Conservation (phyloP, 768 basidiomycete genomes). For the Termitomyces sp. region DNA sequence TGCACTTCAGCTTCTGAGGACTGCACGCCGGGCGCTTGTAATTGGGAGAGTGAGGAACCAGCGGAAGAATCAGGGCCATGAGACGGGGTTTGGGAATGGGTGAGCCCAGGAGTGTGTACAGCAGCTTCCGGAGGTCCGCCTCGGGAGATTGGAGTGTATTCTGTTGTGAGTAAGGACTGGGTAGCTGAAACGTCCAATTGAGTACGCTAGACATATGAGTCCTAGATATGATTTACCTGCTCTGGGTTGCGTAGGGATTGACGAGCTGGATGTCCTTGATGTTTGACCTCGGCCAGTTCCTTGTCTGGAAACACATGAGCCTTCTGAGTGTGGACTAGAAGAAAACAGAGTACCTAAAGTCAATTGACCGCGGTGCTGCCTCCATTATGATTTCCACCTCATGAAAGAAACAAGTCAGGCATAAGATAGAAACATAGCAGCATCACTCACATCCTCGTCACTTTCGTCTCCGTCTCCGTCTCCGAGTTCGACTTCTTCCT, state of each 20-base stretch:
- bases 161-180: slow-evolving; percentile 66
- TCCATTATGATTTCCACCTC: slow-evolving; percentile 94
- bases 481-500: slow-evolving; percentile 29
- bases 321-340: background rate
- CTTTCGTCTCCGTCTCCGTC: slow-evolving; percentile 33
- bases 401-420: slow-evolving; percentile 26
- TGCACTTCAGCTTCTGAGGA: slow-evolving; percentile 6
- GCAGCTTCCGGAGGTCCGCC: slow-evolving; percentile 32
- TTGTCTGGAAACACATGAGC: slow-evolving; percentile 24
- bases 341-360: slow-evolving; percentile 53
- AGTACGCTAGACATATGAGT: background rate
- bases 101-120: background rate
- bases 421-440: background rate
- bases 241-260: slow-evolving; percentile 27
- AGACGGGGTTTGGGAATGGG: background rate
- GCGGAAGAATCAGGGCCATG: background rate
- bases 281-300: slow-evolving; percentile 25
- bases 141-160: slow-evolving; percentile 73
- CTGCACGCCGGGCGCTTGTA: slow-evolving; percentile 13
- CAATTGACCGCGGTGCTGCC: slow-evolving; percentile 61
- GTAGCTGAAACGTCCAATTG: slow-evolving; percentile 23
- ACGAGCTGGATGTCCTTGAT: slow-evolving; percentile 23
- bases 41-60: background rate
- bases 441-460: slow-evolving; percentile 35
- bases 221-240: slow-evolving; percentile 18